Evolutionary conservation across 2,329 filamentous ascomycete species (phyloP).

Genomic region (Stromatinia cepivora): DNA sequence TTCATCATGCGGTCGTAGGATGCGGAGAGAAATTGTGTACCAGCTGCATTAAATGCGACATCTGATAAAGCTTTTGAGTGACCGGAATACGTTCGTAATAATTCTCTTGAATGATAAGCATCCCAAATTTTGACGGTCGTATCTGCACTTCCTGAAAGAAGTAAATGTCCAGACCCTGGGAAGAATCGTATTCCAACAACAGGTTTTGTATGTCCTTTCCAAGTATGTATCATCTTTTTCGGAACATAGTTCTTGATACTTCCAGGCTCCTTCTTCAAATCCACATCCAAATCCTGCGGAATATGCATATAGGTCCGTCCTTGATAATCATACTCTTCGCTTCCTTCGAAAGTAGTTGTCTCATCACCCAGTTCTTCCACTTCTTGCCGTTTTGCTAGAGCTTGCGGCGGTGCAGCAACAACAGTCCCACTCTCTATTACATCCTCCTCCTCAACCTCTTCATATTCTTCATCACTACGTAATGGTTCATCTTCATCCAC

Average conservation of each 20-base stretch:
- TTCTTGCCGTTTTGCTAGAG: slow-evolving; percentile 56
- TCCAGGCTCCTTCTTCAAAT: slow-evolving; percentile 77
- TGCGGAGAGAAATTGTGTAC: slow-evolving; percentile 83
- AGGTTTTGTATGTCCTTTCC: slow-evolving; percentile 80
- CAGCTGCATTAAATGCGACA: slow-evolving; percentile 79
- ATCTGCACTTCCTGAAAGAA: slow-evolving; percentile 89
- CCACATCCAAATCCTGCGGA: slow-evolving; percentile 84
- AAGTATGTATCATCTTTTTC: slow-evolving; percentile 89
- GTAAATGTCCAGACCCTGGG: slow-evolving; percentile 79
- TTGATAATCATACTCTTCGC: slow-evolving; percentile 84
- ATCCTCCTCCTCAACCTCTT: slow-evolving; percentile 70
- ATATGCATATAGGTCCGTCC: slow-evolving; percentile 98
- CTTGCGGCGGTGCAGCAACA: slow-evolving; percentile 55
- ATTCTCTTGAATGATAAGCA: slow-evolving; percentile 83
- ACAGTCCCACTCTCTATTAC: slow-evolving; percentile 64
- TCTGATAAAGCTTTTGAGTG: slow-evolving; percentile 90
- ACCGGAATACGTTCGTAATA: slow-evolving; percentile 87
- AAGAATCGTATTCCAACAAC: slow-evolving; percentile 91
- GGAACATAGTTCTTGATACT: slow-evolving; percentile 88
- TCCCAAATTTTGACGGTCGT: slow-evolving; percentile 93
- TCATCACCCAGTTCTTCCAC: slow-evolving; percentile 66
- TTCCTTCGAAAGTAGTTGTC: slow-evolving; percentile 84
- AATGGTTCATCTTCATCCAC: slow-evolving; percentile 73
- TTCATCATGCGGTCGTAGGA: slow-evolving; percentile 97
- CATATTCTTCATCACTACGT: slow-evolving; percentile 76